Evolutionary conservation across 768 basidiomycete species (phyloP).

Genomic region (Mycena crocata): DNA sequence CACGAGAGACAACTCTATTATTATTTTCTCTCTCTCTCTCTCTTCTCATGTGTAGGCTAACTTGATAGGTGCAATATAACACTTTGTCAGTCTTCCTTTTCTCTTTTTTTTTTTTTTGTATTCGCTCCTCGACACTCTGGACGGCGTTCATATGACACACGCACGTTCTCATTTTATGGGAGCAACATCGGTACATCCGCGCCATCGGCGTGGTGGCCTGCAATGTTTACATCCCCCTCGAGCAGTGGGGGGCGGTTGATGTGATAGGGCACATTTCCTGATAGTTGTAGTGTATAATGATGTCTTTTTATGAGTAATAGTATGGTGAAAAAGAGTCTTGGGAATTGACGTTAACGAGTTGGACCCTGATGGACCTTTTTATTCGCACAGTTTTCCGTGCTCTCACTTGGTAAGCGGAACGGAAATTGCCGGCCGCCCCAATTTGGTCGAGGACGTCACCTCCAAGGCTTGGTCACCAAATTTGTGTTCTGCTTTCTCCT

Average conservation of each 20-base stretch:
- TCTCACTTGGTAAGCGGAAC: no score
- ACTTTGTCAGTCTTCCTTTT: constrained; percentile 3
- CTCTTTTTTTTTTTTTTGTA: not conserved
- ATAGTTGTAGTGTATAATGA: not conserved
- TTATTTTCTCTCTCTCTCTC: constrained; percentile 11
- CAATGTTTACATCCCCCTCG: constrained; percentile 48
- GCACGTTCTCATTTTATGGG: constrained; percentile 96
- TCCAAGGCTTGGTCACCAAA: no score
- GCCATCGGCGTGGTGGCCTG: constrained; percentile 45
- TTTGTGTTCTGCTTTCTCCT: no score
- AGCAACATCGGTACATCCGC: constrained; percentile 68
- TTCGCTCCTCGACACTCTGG: constrained; percentile 97
- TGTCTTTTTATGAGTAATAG: no score
- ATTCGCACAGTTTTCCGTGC: no score
- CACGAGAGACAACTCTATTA: constrained; percentile 63
- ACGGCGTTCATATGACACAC: constrained; percentile 78
- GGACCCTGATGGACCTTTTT: no score
- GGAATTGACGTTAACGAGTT: no score
- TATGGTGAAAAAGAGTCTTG: no score
- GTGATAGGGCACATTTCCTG: constrained; percentile 39
- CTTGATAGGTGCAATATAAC: constrained; percentile 10
- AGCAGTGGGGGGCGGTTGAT: constrained; percentile 49
- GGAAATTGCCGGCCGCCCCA: no score
- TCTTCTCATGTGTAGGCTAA: not conserved
- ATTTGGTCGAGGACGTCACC: no score